Base-by-base conservation (phyloP, 371 early-diverging fungal genomes). In the Aphelidium insulamus region DNA sequence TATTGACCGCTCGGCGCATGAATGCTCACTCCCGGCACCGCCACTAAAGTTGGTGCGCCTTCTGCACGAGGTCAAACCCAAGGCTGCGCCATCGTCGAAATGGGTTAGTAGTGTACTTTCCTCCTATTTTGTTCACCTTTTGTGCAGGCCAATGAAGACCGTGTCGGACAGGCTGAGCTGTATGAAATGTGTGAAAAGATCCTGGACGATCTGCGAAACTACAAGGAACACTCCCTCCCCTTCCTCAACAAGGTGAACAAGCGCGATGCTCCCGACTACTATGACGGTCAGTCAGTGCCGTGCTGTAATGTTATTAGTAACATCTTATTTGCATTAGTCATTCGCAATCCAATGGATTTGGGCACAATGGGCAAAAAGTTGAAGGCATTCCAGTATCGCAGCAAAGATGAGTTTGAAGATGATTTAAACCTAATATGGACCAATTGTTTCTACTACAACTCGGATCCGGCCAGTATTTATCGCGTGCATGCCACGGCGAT, bases 181-280 rank as follows among this genome's bases (percentile, higher is more conserved):
- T 88, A 88, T 46, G 83, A 79, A 33, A 75, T 75, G 11, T 66
- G 74, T 28, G 94, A 92, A 40, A 70, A 72, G 31, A 70, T 79
- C 10, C 53, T 94, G 42, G 59, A 55, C 8, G 81, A 83, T 39
- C 57, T 94, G 10, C 77, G 75, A 45, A 65, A 67, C 30, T 39
- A 45, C 28, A 54, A 68, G 68, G 74, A 72, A 16, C 79, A 82
- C 38, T 77, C 91, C 0, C 49, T 57, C 4, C 91, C 91, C 2
- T 97, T 97, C 48, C 54, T 90, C 12, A 69, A 66, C 38, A 81
- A 78, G 48, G 97, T 97, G 17, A 74, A 65, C 44, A 78, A 81
- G 39, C 72, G 79, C 17, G 95, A 95, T 30, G 94, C 84, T 0
- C 94, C 94, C 0, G 84, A 88, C 54, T 97, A 97, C 45, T 81